Evolutionary conservation across 2,329 filamentous ascomycete genomes (phyloP), one percentile per base, ranked within the genome.

Genomic region (Coniochaeta ligniaria): DNA sequence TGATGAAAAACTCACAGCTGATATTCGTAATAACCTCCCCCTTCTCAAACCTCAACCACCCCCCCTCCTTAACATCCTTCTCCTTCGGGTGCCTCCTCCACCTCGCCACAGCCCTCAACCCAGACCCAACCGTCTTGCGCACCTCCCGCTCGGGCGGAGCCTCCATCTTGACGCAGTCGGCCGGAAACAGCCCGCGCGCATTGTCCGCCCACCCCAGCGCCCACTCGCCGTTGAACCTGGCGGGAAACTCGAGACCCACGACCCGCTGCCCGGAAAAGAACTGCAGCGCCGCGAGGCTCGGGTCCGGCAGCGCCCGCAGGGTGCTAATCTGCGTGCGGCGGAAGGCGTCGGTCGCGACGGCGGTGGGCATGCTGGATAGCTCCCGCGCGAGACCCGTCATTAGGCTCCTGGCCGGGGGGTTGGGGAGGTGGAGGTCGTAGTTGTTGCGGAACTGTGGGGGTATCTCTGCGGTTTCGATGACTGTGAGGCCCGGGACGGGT

Each of bases 11-110:
- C 80, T 75, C 68, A 83, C 80, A 84, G 59, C 73, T 74, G 35
- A 84, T 91, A 72, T 86, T 91, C 65, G 80, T 85, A 20, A 89
- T 87, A 2, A 79, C 76, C 60, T 90, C 87, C 24, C 83, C 83
- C 68, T 85, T 86, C 52, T 87, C 83, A 65, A 90, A 81, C 66
- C 75, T 79, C 20, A 85, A 73, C 82, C 82, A 84, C n/a, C 66
- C 68, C 12, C 72, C 74, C 41, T 68, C 66, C 47, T 52, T 52
- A 3, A 58, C 56, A 24, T 68, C 66, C 52, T 73, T 74, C n/a
- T 78, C 76, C 61, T 76, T 76, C 24, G 73, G 70, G 6, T 59
- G 60, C 55, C 82, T 83, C 66, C 76, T 83, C 82, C 82, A 85
- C 60, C 76, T 74, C 6, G 77, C 75, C 20, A 78, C 76, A 4